Percentiles rank a stretch among this genome's conserved stretches.
These are phyloP conservation scores for Zygotorulaspora chibaensis DNA, from an alignment of 805 yeast species.

Conservation along the genomic window DNA sequence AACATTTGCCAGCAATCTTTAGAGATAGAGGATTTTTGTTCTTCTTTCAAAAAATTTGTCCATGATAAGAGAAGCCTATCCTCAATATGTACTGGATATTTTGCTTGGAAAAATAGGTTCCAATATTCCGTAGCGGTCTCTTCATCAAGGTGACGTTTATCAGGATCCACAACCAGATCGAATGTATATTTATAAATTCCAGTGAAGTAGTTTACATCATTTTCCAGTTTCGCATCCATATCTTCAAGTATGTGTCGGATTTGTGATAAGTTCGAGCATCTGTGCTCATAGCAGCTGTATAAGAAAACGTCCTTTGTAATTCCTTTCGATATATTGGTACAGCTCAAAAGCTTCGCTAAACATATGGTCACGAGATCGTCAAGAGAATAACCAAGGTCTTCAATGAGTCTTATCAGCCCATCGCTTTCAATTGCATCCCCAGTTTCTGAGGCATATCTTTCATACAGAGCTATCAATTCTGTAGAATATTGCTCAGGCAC, in stretches of 20 bases:
- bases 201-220: slow-evolving; percentile 44
- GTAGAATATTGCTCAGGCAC: slow-evolving; percentile 16
- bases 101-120: slow-evolving; percentile 52
- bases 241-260: slow-evolving; percentile 44
- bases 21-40: slow-evolving; percentile 48
- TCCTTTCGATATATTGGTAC: slow-evolving; percentile 18
- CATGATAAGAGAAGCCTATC: slow-evolving; percentile 46
- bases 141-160: slow-evolving; percentile 49
- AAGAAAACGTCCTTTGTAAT: slow-evolving; percentile 25
- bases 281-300: slow-evolving; percentile 22
- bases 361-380: slow-evolving; percentile 73
- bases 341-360: slow-evolving; percentile 61
- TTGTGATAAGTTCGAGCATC: slow-evolving; percentile 34
- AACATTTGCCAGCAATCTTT: slow-evolving; percentile 87
- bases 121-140: slow-evolving; percentile 75
- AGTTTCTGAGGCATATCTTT: slow-evolving; percentile 18
- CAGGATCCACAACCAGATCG: slow-evolving; percentile 56
- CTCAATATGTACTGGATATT: slow-evolving; percentile 22
- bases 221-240: slow-evolving; percentile 34
- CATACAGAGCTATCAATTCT: slow-evolving; percentile 18
- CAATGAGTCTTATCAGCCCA: slow-evolving; percentile 67
- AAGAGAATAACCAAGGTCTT: slow-evolving; percentile 63
- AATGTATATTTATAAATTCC: slow-evolving; percentile 69
- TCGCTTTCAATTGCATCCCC: slow-evolving; percentile 58
- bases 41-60: slow-evolving; percentile 48